Base-by-base conservation (phyloP, 2,329 filamentous ascomycete species). In the Apiospora pterosperma region DNA sequence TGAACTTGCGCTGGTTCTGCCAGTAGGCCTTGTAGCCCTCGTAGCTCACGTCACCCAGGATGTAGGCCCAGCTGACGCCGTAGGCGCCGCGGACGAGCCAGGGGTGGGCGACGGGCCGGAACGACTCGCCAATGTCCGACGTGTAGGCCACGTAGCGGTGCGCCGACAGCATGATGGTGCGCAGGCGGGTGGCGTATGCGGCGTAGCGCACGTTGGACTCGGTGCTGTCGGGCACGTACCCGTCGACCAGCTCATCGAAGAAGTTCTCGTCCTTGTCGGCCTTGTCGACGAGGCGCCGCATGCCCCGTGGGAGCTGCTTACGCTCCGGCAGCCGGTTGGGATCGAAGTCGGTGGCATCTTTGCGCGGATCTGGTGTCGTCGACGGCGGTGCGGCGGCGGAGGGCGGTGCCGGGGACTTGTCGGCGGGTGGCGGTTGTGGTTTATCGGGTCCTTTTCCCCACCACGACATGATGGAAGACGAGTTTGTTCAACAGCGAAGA, bases 61-160 rank as follows among this genome's bases (percentile, higher is more conserved):
- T 86, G 74, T 99, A 99, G 12, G 91, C 83, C 96, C 96, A 98
- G 2, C 92, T 97, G 48, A 99, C 82, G 60, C 88, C 95, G 75
- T 99, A 99, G 6, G 96, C 96, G 59, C 87, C 83, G 65, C 90
- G 87, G 12, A 99, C 91, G 3, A 96, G 80, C 72, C 85, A 89
- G 0, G 93, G 95, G 75, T 97, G 94, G 4, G 95, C 94, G 42
- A 99, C 86, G 0, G 96, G 96, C 2, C 96, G 88, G 79, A 99
- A 99, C 0, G 92, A 96, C 78, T 99, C 96, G 76, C 96, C 96
- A 68, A 99, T 95, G 73, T 98, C 95, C 23, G 90, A 94, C 0
- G 96, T 98, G 77, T 99, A 99, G 64, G 96, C 96, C 60, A 99
- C 93, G 74, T 99, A 99, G 73, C 96, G 90, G 74, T 98, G 96